phyloP scores from a whole-genome alignment of 345 rosid species.

The Anacardium occidentale region DNA sequence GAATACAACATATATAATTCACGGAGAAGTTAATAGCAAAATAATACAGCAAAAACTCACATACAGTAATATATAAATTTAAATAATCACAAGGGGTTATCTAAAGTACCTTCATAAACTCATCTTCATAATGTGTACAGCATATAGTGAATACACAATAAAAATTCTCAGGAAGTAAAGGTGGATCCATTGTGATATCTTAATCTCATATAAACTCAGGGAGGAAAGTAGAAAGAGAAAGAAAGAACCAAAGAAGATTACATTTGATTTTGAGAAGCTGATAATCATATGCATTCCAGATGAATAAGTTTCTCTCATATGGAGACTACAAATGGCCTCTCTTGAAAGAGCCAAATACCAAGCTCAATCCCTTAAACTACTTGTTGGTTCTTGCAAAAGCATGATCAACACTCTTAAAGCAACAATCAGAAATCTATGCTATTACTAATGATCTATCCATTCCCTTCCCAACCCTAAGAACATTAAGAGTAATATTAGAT shows the following conservation, averaged over 20 bases:
- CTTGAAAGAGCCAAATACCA: background rate
- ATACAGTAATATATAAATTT: background rate
- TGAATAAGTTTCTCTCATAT: background rate
- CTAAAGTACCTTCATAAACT: too few species aligned
- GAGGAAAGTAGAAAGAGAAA: too few species aligned
- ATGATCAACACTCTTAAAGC: background rate
- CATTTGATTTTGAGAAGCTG: too few species aligned
- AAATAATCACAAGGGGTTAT: too few species aligned
- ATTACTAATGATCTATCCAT: background rate
- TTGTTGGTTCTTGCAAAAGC: background rate
- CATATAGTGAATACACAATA: background rate
- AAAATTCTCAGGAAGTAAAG: background rate
- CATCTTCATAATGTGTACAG: background rate
- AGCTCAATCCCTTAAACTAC: background rate
- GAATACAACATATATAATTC: conserved; percentile 8
- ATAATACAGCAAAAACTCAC: background rate
- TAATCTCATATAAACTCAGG: too few species aligned
- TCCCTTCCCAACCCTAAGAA: background rate
- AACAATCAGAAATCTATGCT: background rate
- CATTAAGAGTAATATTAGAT: background rate
- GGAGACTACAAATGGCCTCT: background rate
- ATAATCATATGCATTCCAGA: too few species aligned
- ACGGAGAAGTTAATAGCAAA: background rate
- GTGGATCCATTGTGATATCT: too few species aligned
- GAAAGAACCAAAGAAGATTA: too few species aligned